Conservation (phyloP, 805 yeast genomes). For the Candida sanyiensis region DNA sequence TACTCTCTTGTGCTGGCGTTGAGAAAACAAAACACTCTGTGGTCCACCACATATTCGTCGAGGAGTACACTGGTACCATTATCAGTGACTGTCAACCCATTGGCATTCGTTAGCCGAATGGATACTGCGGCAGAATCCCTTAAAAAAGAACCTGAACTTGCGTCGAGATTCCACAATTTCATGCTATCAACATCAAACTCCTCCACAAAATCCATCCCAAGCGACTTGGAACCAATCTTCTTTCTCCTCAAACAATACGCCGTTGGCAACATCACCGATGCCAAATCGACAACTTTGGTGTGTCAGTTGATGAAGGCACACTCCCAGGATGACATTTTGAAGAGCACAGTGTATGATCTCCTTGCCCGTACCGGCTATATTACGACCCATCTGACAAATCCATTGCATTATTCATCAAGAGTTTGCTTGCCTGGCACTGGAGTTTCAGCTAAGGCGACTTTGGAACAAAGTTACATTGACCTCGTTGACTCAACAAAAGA, state of each 20-base stretch:
- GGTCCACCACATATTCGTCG: slow-evolving; percentile 34
- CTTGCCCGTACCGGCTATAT: slow-evolving; percentile 30
- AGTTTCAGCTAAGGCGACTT: slow-evolving; percentile 37
- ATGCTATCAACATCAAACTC: slow-evolving; percentile 12
- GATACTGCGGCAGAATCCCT: slow-evolving; percentile 28
- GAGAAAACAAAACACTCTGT: slow-evolving; percentile 42
- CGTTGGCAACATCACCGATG: slow-evolving; percentile 46
- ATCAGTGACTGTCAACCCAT: slow-evolving; percentile 40
- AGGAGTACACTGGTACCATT: slow-evolving; percentile 33
- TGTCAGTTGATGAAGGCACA: slow-evolving; percentile 31
- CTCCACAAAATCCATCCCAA: background rate
- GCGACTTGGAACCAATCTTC: slow-evolving; percentile 33
- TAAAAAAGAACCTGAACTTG: slow-evolving; percentile 23
- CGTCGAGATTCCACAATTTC: slow-evolving; percentile 24
- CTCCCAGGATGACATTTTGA: slow-evolving; percentile 41
- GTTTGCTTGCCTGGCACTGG: slow-evolving; percentile 40
- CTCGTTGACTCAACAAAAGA: slow-evolving; percentile 24
- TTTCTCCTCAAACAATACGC: slow-evolving; percentile 48
- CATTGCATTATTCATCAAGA: slow-evolving; percentile 44
- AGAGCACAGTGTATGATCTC: slow-evolving; percentile 48
- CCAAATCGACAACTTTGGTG: slow-evolving; percentile 44
- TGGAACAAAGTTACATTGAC: slow-evolving; percentile 38
- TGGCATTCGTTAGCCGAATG: slow-evolving; percentile 31
- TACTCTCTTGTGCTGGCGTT: slow-evolving; percentile 46
- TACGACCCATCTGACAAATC: slow-evolving; percentile 33